These are phyloP conservation scores for Globisporangium polare DNA, from an alignment of 352 stramenopile species.

Conservation along the genomic window DNA sequence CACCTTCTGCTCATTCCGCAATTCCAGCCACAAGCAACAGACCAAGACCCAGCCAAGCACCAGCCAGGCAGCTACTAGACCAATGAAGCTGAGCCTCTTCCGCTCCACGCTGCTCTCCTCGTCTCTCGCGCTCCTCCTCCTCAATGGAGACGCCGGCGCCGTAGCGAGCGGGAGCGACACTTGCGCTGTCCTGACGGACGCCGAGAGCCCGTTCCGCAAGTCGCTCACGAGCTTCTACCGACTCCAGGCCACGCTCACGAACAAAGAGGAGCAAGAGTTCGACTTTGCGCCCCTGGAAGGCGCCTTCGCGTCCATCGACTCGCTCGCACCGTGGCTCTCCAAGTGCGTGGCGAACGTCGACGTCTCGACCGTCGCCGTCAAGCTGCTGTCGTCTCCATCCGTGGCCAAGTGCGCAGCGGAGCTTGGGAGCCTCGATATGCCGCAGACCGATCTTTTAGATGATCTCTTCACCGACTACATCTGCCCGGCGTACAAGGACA, in stretches of 20 bases:
- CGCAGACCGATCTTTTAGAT: not conserved
- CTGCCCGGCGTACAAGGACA: constrained; percentile 8
- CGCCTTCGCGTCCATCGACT: not conserved
- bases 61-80: too few relatives aligned
- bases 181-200: constrained; percentile 5
- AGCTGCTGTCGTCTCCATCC: not conserved
- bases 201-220: constrained; percentile 4
- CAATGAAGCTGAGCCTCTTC: too few relatives aligned
- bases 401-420: not conserved
- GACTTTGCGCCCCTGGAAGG: not conserved
- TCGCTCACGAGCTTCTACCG: not conserved
- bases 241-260: not conserved
- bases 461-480: not conserved
- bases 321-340: constrained; percentile 1
- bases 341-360: constrained; percentile 9
- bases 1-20: too few relatives aligned
- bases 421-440: not conserved
- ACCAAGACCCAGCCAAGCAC: too few relatives aligned
- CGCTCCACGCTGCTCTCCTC: too few relatives aligned
- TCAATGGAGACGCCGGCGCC: not conserved
- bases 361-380: not conserved
- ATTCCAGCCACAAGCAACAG: too few relatives aligned
- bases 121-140: not conserved
- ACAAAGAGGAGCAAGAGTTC: not conserved
- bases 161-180: not conserved